Evolutionary conservation across 2,329 filamentous ascomycete genomes (phyloP).

Genomic region (Dactylellina drechsleri): DNA sequence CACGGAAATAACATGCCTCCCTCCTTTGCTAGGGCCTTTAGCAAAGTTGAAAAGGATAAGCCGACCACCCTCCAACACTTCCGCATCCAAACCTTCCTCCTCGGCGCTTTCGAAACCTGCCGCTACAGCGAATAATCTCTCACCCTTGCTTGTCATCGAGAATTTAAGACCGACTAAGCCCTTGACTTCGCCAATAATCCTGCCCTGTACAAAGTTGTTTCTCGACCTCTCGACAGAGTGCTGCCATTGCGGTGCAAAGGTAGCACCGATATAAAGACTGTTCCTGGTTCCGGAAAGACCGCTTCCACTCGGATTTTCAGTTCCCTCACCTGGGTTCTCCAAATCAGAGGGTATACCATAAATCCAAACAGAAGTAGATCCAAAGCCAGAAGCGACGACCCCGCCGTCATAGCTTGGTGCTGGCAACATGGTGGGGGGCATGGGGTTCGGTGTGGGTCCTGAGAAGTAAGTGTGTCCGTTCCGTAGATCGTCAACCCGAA

Average conservation of each 20-base stretch:
- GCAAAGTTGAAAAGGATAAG: constrained; percentile 79
- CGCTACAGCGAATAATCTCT: constrained; percentile 75
- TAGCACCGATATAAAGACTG: constrained; percentile 53
- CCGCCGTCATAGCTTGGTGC: constrained; percentile 76
- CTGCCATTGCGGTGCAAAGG: constrained; percentile 73
- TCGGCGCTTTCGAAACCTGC: constrained; percentile 69
- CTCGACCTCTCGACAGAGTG: constrained; percentile 74
- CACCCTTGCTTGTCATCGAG: constrained; percentile 66
- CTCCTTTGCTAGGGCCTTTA: constrained; percentile 69
- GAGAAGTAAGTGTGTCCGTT: constrained; percentile 84
- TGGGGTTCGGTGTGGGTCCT: constrained; percentile 66
- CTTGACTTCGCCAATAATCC: constrained; percentile 72
- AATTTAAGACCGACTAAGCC: constrained; percentile 77
- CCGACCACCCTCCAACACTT: constrained; percentile 81
- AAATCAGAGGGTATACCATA: constrained; percentile 81
- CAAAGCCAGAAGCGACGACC: constrained; percentile 77
- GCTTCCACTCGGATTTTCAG: constrained; percentile 53
- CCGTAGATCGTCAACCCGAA: constrained; percentile 77
- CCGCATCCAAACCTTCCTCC: constrained; percentile 72
- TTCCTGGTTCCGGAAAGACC: constrained; percentile 46
- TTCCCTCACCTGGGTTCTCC: constrained; percentile 62
- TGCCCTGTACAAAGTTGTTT: constrained; percentile 76
- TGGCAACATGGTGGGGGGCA: constrained; percentile 75
- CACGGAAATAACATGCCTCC: constrained; percentile 71
- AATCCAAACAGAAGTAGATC: constrained; percentile 77